Base-by-base conservation (phyloP, 2,329 filamentous ascomycete genomes). In the Hymenoscyphus occultus region DNA sequence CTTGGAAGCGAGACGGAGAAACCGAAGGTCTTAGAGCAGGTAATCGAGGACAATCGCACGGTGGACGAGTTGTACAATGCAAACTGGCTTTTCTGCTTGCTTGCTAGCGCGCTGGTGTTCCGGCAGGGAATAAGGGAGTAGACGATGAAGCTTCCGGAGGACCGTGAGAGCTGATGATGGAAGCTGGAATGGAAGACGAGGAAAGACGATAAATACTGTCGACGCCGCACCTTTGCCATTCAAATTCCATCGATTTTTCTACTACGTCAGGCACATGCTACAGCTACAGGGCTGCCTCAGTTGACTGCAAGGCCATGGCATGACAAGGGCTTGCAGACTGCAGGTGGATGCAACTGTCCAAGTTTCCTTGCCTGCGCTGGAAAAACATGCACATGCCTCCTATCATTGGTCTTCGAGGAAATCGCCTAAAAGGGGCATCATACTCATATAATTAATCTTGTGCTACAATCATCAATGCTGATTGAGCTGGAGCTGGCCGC, bases 231-330 rank as follows among this genome's bases (percentile, higher is more conserved):
- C n/a, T 51, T 22, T 51, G 3, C 19, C 45, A 51, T 51, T 10
- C 10, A n/a, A 51, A 3, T 19, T 19, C 42, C 28, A 39, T 13
- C 4, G 1, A 7, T 12, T 57, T 57, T 57, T n/a, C 22, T 57
- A 28, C 28, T 57, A 57, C 54, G 54, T 57, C 54, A 57, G 54
- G 54, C 28, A 51, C 45, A 51, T 22, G 22, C 45, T n/a, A 51
- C 45, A 51, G 22, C 45, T 7, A 51, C 45, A 51, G 45, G 45
- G 45, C 45, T 51, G 45, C 45, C 22, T 28, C 45, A 51, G 45
- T 51, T 10, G 45, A n/a, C 19, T 51, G n/a, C 12, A 16, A 22
- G 9, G 9, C 35, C 35, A 7, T 22, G 45, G n/a, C 45, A n/a
- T 22, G 45, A 51, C 45, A 28, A 51, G 45, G 45, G 45, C 19